Base-by-base conservation (phyloP, 2,329 filamentous ascomycete species). In the Diaporthe ilicicola region DNA sequence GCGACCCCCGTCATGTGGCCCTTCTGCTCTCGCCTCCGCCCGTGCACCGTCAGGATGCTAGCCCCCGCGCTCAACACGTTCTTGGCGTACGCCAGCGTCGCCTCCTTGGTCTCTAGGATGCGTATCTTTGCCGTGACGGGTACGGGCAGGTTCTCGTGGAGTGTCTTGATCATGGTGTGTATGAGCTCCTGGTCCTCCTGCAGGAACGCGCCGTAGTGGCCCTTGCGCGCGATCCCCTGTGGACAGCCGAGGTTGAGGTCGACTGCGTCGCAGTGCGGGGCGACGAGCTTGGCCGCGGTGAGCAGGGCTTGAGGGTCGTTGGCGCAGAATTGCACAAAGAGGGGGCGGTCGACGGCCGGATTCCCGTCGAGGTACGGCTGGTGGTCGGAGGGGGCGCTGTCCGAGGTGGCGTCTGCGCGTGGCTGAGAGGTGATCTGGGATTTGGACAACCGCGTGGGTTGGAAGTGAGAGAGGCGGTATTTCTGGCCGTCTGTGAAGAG, bases 251-350 rank as follows among this genome's bases (percentile, higher is more conserved):
- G 86, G 79, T 99, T 99, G 76, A 99, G 83, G 80, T 99, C 96
- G 4, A 99, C 92, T 9, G 96, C 96, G 80, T 99, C 96, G 81
- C 95, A 98, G 81, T 95, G 93, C 0, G 94, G 93, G 6, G 93
- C 91, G 0, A 94, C 95, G 72, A 91, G 87, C 74, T 88, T 87
- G 0, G 95, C 96, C 0, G 96, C 94, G 34, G 87, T 87, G 59
- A 98, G 89, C 24, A 97, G 87, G 67, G 92, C 90, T n/a, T 92
- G 88, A 0, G 94, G 90, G 72, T 96, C 91, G 81, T 96, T 97
- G 73, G 94, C 93, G 85, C 96, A 99, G 82, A 99, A 99, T 78
- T 99, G 96, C 3, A 98, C 95, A 76, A 98, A 94, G 12, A 98
- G 89, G 0, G 96, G 96, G 7, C 96, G 89, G 81, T 99, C 96